Evolutionary conservation across 108 stramenopile genomes (phyloP).

Genomic region (Nitzschia putrida): DNA sequence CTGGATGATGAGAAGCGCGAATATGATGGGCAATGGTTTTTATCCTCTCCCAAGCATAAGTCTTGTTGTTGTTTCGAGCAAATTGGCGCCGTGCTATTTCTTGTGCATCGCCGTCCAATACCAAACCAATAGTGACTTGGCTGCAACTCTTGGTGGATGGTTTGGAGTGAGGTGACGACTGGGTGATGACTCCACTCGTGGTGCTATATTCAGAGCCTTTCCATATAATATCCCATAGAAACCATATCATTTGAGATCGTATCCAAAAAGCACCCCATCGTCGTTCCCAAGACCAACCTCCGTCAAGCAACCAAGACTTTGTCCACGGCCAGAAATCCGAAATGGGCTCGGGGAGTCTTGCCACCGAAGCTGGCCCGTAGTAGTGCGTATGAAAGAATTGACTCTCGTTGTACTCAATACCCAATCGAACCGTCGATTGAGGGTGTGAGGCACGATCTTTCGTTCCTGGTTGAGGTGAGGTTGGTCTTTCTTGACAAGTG

Average conservation of each 20-base stretch:
- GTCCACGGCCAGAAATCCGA: conserved; percentile 6
- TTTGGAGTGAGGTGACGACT: no score
- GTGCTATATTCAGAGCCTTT: no score
- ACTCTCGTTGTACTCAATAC: conserved; percentile 1
- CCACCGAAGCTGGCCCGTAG: conserved; percentile 1
- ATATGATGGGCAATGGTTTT: conserved; percentile 2
- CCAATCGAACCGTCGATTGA: neutral
- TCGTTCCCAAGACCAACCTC: conserved; percentile 6
- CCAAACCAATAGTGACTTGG: neutral
- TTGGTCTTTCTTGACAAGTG: no score
- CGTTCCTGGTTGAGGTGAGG: neutral
- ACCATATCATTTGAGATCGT: conserved; percentile 2
- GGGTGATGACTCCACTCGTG: no score
- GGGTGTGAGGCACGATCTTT: neutral
- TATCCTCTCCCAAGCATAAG: conserved; percentile 14
- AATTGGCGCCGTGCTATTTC: neutral
- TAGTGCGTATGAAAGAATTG: conserved; percentile 10
- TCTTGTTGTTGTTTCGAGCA: conserved; percentile 12
- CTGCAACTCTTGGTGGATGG: no score
- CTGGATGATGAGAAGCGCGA: neutral
- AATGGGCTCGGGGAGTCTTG: neutral
- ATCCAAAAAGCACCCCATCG: conserved; percentile 19
- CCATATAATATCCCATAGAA: neutral
- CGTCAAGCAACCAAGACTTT: conserved; percentile 16
- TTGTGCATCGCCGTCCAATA: conserved; percentile 3